Evolutionary conservation across 352 stramenopile genomes (phyloP), one percentile per base, ranked within the genome.

Genomic region (Phytophthora sp.): DNA sequence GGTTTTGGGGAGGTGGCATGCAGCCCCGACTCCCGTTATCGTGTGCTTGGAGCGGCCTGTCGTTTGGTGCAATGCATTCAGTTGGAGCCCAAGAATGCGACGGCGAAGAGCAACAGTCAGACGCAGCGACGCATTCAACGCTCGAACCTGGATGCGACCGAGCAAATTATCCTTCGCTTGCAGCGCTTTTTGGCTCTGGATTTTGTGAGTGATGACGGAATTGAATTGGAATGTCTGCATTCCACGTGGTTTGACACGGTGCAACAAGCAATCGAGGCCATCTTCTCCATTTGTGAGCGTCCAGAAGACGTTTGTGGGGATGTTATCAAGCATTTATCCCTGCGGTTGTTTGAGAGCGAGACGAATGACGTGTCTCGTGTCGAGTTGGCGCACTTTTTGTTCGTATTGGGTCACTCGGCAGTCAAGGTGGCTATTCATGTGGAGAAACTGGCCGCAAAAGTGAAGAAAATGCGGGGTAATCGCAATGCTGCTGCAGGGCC

Each of bases 351-450:
- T 49, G 71, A 87, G 36, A 81, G 80, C 27, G 77, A 85, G 24
- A 77, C 77, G 49, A 85, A 89, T 11, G 87, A 95, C 59, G 69
- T 85, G n/a, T 82, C 76, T 7, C 69, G 74, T 5, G 75, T 85
- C 24, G 84, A 88, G 73, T 76, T 99, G 20, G 88, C 93, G 5
- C 84, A 97, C 55, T 98, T 99, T 61, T 90, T 99, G 42, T 98
- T 99, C 69, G 86, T 99, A 8, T 70, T 98, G 30, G 97, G 97
- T 9, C 94, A 99, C 56, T 91, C 97, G 45, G 89, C 95, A n/a
- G 85, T 99, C 23, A 95, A 96, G 65, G 83, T 98, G 16, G 84
- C 98, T 1, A 94, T 98, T 59, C 96, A 98, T 60, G 95, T 97
- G 23, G 97, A 99, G 69, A 83, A 82, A 15, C 62, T 99, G 12